A percentile compares a stretch with the other conserved stretches of the same genome.
These are phyloP conservation scores for Blastosporella zonata DNA, from an alignment of 1,284 basidiomycete genomes.

Conservation along the genomic window DNA sequence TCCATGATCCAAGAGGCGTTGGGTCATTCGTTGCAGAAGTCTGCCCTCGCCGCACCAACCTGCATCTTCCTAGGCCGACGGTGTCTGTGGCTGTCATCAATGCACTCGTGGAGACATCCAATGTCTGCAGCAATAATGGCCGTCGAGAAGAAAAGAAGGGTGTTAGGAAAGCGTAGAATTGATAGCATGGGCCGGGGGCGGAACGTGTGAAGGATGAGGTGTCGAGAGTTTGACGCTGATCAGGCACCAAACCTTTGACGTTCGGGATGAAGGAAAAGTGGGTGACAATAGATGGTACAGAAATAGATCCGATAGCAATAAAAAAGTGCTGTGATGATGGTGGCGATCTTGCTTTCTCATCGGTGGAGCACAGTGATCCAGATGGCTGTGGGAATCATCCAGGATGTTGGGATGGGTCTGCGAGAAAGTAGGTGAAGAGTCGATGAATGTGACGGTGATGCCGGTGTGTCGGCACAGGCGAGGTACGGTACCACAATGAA, in stretches of 20 bases:
- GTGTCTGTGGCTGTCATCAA: slow-evolving; percentile 18
- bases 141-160: slow-evolving; percentile 16
- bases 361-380: slow-evolving; percentile 19
- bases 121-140: slow-evolving; percentile 22
- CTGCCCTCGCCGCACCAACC: slow-evolving; percentile 28
- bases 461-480: slow-evolving; percentile 69
- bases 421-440: slow-evolving; percentile 22
- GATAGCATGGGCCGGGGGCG: slow-evolving; percentile 14
- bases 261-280: slow-evolving; percentile 13
- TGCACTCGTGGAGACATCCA: slow-evolving; percentile 22
- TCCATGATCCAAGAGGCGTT: slow-evolving; percentile 16
- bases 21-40: slow-evolving; percentile 24
- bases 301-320: slow-evolving; percentile 25
- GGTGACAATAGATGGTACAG: slow-evolving; percentile 17
- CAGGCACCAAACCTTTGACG: slow-evolving; percentile 27
- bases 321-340: slow-evolving; percentile 25
- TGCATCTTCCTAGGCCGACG: slow-evolving; percentile 22
- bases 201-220: background rate
- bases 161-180: slow-evolving; percentile 10
- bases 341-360: slow-evolving; percentile 12
- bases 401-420: slow-evolving; percentile 22
- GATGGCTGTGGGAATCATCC: slow-evolving; percentile 26
- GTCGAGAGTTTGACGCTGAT: slow-evolving; percentile 27
- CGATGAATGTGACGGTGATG: slow-evolving; percentile 34
- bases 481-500: slow-evolving; percentile 73